Base-by-base conservation (phyloP, 1,139 yeast species). In the Geotrichum siamense region DNA sequence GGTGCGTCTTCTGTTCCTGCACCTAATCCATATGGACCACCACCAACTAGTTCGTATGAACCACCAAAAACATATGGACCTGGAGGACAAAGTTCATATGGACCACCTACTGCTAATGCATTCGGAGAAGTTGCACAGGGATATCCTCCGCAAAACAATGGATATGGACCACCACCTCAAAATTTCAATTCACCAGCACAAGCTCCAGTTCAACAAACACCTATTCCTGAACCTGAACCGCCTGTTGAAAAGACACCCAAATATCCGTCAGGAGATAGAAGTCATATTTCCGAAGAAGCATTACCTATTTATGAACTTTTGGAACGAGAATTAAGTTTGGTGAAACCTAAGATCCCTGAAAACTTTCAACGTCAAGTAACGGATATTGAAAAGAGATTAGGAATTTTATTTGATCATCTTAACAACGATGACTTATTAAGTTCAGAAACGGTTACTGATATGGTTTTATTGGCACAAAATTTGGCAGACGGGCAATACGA, bases 341-440 rank as follows among this genome's bases (percentile, higher is more conserved):
- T 85, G 21, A 76, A 79, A 55, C 94, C 95, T 17, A 69, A 70
- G 39, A 75, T 87, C 40, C 96, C 96, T 19, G 83, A 77, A 45
- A 80, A 76, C 60, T 86, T 76, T 59, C 63, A 72, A 31, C 81
- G 78, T 51, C 96, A 87, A 58, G 76, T 83, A 40, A 70, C 69
- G 43, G 97, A 91, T 61, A 80, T 94, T 61, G 91, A 79, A 55
- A 82, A 82, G 67, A 76, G 97, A 61, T 67, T 91, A 49, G 75
- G 77, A 53, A 74, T 86, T 47, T 70, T 91, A 55, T 86, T 75
- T 62, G 91, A 81, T 55, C 91, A 81, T 57, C 75, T 91, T 67
- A 83, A 82, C 62, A 83, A 81, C 55, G 78, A 76, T 48, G 91
- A 82, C 44, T 65, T 79, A 51, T 64, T 85, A 53, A 69, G 82